These are phyloP conservation scores for Mycena maculata DNA, from an alignment of 768 basidiomycete genomes.

Conservation along the genomic window DNA sequence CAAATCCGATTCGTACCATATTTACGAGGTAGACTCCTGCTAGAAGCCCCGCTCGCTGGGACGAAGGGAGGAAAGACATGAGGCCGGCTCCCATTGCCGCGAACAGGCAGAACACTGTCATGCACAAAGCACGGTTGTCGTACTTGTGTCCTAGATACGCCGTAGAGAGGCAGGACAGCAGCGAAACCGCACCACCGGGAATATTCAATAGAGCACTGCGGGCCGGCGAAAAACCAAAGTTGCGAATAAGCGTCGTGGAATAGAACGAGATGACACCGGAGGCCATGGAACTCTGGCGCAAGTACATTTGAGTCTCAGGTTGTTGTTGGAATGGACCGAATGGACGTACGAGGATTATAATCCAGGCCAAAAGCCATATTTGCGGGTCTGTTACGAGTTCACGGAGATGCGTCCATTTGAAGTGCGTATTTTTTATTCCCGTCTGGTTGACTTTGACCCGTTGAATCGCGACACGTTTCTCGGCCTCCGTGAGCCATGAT, in stretches of 20 bases:
- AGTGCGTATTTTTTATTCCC: constrained; percentile 39
- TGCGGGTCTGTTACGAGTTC: constrained; percentile 30
- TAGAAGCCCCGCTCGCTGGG: constrained; percentile 24
- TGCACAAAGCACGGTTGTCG: constrained; percentile 26
- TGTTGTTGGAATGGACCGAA: background rate
- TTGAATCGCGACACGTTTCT: constrained; percentile 33
- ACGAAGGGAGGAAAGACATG: constrained; percentile 32
- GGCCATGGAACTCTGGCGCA: constrained; percentile 23
- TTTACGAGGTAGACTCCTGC: constrained; percentile 34
- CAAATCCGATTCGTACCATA: constrained; percentile 12
- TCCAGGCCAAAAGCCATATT: constrained; percentile 27
- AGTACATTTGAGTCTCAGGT: background rate
- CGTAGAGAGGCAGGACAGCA: constrained; percentile 28
- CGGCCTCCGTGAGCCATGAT: constrained; percentile 32
- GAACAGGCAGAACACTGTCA: constrained; percentile 24
- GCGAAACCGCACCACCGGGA: constrained; percentile 30
- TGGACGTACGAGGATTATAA: constrained; percentile 21
- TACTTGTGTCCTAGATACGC: constrained; percentile 30
- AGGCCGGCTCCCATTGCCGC: constrained; percentile 28
- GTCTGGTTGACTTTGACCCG: constrained; percentile 37
- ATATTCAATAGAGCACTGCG: constrained; percentile 32
- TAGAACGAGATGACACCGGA: constrained; percentile 33
- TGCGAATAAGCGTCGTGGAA: constrained; percentile 32
- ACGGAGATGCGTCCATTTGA: constrained; percentile 34
- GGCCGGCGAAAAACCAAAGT: constrained; percentile 30